phyloP scores from a whole-genome alignment of 345 rosid species.

The Cardamine chenopodiifolia region DNA sequence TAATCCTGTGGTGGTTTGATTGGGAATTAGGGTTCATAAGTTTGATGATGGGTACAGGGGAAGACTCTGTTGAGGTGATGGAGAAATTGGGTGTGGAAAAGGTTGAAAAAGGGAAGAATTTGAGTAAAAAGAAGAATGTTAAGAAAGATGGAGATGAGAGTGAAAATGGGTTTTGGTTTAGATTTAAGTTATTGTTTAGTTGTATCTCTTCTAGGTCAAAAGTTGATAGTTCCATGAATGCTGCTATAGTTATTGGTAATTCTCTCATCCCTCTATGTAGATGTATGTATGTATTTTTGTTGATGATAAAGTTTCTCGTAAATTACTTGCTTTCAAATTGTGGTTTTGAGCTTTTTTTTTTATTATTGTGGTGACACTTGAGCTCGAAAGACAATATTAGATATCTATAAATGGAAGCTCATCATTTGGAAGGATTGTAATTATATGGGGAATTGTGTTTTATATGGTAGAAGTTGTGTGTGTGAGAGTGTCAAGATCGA shows the following conservation, averaged over 20 bases:
- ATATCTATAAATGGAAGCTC: background rate
- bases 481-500: background rate
- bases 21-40: constrained; percentile 21
- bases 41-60: constrained; percentile 51
- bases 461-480: background rate
- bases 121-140: constrained; percentile 47
- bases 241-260: constrained; percentile 47
- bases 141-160: constrained; percentile 47
- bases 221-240: constrained; percentile 75
- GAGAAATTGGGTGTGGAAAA: constrained; percentile 46
- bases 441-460: background rate
- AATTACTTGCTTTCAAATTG: constrained; percentile 16
- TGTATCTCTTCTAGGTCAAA: constrained; percentile 83
- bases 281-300: constrained; percentile 17
- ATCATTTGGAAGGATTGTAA: background rate
- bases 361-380: background rate
- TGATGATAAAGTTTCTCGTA: constrained; percentile 2
- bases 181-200: constrained; percentile 54
- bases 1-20: constrained; percentile 9
- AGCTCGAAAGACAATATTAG: background rate
- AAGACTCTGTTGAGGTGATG: constrained; percentile 45
- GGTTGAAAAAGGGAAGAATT: constrained; percentile 43
- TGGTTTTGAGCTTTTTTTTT: constrained; percentile 4
- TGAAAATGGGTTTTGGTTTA: constrained; percentile 70
- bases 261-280: background rate